phyloP scores from a whole-genome alignment of 139 green algal species.

The Trebouxia sp. region DNA sequence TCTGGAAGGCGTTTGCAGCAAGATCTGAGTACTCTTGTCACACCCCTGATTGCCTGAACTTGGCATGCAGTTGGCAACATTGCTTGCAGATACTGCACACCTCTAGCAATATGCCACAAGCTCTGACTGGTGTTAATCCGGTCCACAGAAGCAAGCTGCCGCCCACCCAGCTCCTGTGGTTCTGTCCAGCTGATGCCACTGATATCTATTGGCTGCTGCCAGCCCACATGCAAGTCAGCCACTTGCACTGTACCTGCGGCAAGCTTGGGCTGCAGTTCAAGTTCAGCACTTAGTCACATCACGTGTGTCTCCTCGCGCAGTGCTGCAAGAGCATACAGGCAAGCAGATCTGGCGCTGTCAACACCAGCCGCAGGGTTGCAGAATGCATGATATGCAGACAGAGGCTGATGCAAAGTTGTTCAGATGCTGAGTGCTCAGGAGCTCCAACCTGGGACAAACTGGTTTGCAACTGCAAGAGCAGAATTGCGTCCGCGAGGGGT shows the following conservation, averaged over 20 bases:
- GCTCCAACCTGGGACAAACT: slow-evolving; percentile 25
- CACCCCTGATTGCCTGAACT: too few species aligned
- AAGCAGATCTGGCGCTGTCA: too few species aligned
- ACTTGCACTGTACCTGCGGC: neutral
- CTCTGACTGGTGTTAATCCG: neutral
- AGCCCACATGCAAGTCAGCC: slow-evolving; percentile 12
- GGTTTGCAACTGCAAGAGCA: neutral
- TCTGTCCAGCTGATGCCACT: neutral
- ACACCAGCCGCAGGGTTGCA: neutral
- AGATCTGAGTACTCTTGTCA: too few species aligned
- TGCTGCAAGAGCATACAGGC: too few species aligned
- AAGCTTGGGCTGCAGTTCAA: neutral
- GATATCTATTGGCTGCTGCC: slow-evolving; percentile 16
- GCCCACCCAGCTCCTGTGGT: neutral
- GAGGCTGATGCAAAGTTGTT: too few species aligned
- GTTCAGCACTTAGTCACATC: too few species aligned
- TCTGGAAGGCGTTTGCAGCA: too few species aligned
- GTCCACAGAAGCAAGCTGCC: neutral
- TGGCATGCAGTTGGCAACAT: too few species aligned
- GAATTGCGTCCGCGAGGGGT: neutral
- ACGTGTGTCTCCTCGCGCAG: too few species aligned
- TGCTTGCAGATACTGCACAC: neutral
- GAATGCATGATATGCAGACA: too few species aligned
- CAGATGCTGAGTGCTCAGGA: too few species aligned
- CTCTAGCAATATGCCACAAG: slow-evolving; percentile 27